Evolutionary conservation across 208 protist species (phyloP).

Genomic region (Willaertia magna): DNA sequence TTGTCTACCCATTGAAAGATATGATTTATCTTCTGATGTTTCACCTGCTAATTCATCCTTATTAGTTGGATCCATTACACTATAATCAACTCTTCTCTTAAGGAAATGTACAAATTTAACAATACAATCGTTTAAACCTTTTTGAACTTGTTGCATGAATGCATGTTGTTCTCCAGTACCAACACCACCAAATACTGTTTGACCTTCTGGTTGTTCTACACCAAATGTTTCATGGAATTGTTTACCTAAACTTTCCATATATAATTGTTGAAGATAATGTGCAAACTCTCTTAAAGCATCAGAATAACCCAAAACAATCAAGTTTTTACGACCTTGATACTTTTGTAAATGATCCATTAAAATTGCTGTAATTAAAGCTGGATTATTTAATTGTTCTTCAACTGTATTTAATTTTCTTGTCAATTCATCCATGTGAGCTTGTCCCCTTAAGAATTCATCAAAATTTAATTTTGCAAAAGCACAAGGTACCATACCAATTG

Average conservation of each 20-base stretch:
- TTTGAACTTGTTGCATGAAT: conserved; percentile 41
- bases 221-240: neutral
- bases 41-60: neutral
- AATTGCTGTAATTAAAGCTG: conserved; percentile 21
- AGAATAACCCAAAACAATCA: conserved; percentile 32
- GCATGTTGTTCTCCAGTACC: conserved; percentile 34
- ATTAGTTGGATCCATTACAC: neutral
- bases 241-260: conserved; percentile 36
- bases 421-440: conserved; percentile 30
- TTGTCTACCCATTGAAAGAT: conserved; percentile 32
- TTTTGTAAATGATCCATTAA: conserved; percentile 13
- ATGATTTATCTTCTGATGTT: neutral
- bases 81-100: conserved; percentile 15
- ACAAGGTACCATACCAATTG: conserved; percentile 34
- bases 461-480: conserved; percentile 38
- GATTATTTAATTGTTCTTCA: conserved; percentile 16
- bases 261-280: conserved; percentile 38
- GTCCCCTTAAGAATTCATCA: conserved; percentile 24
- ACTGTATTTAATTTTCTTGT: conserved; percentile 7
- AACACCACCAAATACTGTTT: conserved; percentile 32
- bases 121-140: conserved; percentile 26
- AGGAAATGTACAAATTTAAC: conserved; percentile 24
- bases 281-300: conserved; percentile 26
- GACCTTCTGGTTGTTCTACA: neutral
- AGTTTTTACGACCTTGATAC: conserved; percentile 21